Evolutionary conservation across 306 rosid genomes (phyloP).

Genomic region (Cyamopsis tetragonoloba): DNA sequence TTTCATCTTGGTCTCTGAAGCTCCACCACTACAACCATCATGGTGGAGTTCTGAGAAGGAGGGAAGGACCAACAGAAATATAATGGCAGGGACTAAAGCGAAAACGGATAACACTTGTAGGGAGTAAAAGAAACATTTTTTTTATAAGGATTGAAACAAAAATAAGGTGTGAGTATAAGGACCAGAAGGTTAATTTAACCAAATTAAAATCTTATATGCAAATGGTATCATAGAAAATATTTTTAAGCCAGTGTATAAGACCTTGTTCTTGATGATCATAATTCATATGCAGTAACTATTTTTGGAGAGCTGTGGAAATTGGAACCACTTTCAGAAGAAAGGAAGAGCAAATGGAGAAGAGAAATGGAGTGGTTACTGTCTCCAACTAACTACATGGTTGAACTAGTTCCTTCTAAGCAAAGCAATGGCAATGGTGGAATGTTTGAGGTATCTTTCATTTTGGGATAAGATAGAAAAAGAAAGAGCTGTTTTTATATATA

Average conservation of each 20-base stretch:
- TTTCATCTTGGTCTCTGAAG: too few relatives aligned
- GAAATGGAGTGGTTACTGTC: constrained; percentile 95
- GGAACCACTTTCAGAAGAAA: constrained; percentile 83
- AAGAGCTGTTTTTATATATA: not conserved
- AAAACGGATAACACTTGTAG: too few relatives aligned
- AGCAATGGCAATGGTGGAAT: constrained; percentile 72
- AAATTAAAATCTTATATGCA: too few relatives aligned
- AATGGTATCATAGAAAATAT: too few relatives aligned
- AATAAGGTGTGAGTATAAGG: too few relatives aligned
- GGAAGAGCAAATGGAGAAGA: constrained; percentile 67
- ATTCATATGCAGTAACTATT: constrained; percentile 62
- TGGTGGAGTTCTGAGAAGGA: too few relatives aligned
- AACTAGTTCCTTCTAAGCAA: constrained; percentile 93
- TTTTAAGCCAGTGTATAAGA: not conserved
- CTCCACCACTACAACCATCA: too few relatives aligned
- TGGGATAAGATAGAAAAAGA: constrained; percentile 1
- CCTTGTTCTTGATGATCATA: constrained; percentile 18
- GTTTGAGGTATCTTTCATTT: constrained; percentile 62
- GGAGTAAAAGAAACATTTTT: too few relatives aligned
- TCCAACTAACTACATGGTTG: constrained; percentile 92
- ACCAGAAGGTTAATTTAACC: too few relatives aligned
- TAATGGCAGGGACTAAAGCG: too few relatives aligned
- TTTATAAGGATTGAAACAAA: too few relatives aligned
- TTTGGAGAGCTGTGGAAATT: constrained; percentile 97
- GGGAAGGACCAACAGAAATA: too few relatives aligned